Conservation (phyloP, 495 filamentous ascomycete genomes). For the Trichoderma parareesei region DNA sequence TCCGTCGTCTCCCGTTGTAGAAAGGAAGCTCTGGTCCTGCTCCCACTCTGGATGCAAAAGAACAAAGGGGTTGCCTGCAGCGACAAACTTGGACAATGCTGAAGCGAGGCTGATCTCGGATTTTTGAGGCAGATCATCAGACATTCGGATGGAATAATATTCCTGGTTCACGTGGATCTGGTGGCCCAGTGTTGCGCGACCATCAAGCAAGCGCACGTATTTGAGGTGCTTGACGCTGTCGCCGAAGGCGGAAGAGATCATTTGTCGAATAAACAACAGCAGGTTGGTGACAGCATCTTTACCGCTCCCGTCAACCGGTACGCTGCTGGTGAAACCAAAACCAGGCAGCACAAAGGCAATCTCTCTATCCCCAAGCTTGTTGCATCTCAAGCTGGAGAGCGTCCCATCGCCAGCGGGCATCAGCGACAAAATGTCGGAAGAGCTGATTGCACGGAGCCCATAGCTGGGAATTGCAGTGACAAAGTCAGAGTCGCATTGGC, state of each 20-base stretch:
- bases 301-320: neutral
- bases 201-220: neutral
- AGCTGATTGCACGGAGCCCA: neutral
- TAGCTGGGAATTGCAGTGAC: neutral
- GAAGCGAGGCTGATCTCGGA: neutral
- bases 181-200: neutral
- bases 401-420: neutral
- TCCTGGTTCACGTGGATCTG: neutral
- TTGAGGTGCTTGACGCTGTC: neutral
- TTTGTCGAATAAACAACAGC: neutral
- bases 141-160: neutral
- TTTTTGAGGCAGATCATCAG: neutral
- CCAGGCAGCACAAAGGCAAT: neutral
- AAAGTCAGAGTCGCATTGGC: neutral
- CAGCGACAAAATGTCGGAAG: neutral
- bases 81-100: neutral
- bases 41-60: neutral
- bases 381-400: neutral
- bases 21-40: neutral
- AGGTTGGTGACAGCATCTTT: neutral
- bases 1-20: neutral
- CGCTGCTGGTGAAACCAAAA: neutral
- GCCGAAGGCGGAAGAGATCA: neutral
- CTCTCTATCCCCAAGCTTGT: neutral
- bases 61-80: neutral